phyloP scores from a whole-genome alignment of 2,329 filamentous ascomycete species.

The Sodiomyces alkalinus region DNA sequence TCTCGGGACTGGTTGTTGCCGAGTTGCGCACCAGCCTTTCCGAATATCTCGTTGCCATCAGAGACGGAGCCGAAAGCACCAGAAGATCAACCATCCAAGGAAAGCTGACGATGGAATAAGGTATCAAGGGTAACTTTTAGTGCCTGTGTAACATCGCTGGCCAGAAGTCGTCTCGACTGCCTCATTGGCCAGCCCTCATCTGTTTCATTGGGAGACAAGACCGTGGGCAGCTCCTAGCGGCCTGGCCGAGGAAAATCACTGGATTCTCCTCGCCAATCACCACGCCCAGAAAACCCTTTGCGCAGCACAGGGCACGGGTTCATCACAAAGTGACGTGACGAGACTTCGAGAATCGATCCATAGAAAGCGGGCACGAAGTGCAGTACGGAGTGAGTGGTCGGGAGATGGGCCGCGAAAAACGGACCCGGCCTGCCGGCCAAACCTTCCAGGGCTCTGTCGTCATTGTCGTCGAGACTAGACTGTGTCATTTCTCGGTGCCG shows the following conservation, averaged over 20 bases:
- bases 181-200: constrained; percentile 1
- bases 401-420: constrained; percentile 5
- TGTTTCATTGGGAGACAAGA: background rate
- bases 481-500: no score
- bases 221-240: background rate
- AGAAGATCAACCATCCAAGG: no score
- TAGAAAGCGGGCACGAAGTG: background rate
- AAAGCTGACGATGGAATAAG: constrained; percentile 1
- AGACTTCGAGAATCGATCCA: background rate
- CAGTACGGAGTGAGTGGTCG: constrained; percentile 3
- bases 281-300: background rate
- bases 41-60: no score
- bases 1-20: no score
- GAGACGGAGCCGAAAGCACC: no score
- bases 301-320: constrained; percentile 2
- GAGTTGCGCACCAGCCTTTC: no score
- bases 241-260: constrained; percentile 1
- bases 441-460: no score
- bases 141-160: constrained; percentile 1
- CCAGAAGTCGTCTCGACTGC: background rate
- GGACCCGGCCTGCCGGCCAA: constrained; percentile 8
- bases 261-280: constrained; percentile 2
- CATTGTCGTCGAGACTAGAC: no score
- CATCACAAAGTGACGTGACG: constrained; percentile 3
- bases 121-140: background rate